Evolutionary conservation across 2,329 filamentous ascomycete genomes (phyloP).

Genomic region (Fusarium sp.): DNA sequence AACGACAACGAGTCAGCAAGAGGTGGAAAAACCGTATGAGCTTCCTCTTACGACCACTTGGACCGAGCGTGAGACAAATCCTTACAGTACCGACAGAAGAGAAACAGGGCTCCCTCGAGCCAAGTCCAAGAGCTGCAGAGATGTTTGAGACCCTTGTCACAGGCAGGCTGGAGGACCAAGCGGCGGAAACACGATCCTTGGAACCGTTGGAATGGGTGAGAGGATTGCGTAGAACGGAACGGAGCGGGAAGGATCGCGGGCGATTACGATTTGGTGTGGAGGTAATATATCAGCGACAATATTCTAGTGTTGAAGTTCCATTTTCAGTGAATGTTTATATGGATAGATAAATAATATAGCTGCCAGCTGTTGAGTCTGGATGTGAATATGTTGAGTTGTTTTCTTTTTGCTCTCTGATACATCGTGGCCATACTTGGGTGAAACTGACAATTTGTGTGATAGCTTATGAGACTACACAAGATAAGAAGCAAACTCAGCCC

Average conservation of each 20-base stretch:
- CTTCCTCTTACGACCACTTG: constrained; percentile 36
- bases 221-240: constrained; percentile 2
- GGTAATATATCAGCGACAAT: constrained; percentile 17
- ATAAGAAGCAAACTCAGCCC: background rate
- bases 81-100: constrained; percentile 7
- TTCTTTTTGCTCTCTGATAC: background rate
- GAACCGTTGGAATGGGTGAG: constrained; percentile 18
- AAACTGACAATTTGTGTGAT: background rate
- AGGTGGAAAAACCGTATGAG: constrained; percentile 16
- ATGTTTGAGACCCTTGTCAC: constrained; percentile 22
- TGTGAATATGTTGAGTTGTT: background rate
- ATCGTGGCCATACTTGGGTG: background rate
- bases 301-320: background rate
- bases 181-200: constrained; percentile 12
- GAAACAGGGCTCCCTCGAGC: constrained; percentile 2
- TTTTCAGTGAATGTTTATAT: background rate
- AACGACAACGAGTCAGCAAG: constrained; percentile 1
- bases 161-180: background rate
- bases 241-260: constrained; percentile 19
- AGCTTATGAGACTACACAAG: background rate
- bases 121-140: background rate
- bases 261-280: background rate
- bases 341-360: background rate
- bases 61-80: constrained; percentile 19
- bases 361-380: background rate